Evolutionary conservation across 1,139 yeast species (phyloP), one percentile per base, ranked within the genome.

Genomic region (Magnusiomyces magnusii): DNA sequence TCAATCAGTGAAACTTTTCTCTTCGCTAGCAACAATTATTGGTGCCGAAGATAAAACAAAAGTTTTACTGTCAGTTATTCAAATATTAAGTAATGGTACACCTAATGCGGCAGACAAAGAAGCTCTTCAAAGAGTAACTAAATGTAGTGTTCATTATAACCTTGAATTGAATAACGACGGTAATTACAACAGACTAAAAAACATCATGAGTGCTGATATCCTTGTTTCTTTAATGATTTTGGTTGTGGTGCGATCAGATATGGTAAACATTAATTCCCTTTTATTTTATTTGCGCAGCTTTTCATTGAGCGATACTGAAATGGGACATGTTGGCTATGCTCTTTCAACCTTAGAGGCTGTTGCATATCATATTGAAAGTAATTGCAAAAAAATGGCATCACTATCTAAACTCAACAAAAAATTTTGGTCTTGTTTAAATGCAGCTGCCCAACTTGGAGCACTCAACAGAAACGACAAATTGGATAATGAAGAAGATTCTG

Each of bases 311-410:
- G 75, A 74, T 47, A 66, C 73, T 2, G 78, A 78, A 47, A 69
- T 77, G 10, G 91, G 90, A 0, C 72, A 78, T 27, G 65, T 76
- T 5, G 89, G 87, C 0, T 86, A 85, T 66, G 79, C 85, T 0
- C 65, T 91, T 39, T 86, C 96, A 57, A 89, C 96, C 13, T 75
- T 91, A 53, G 96, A 91, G 67, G 96, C 93, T 0, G 95, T 90
- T 0, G 67, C 90, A 7, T 82, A 75, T 61, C 95, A 87, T 68
- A 76, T 89, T 34, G 71, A 71, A 13, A 75, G 76, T 51, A 80
- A 80, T 51, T 61, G 75, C n/a, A 62, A 67, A 1, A 76, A 77
- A 9, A 71, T 88, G 53, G 67, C 73, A 1, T 64, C 65, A 0
- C 70, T 76, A 7, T 84, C 93, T 0, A 69, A 69, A 5, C 69